Evolutionary conservation across 2,329 filamentous ascomycete species (phyloP), one percentile per base, ranked within the genome.

Genomic region (Fusarium duplospermum): DNA sequence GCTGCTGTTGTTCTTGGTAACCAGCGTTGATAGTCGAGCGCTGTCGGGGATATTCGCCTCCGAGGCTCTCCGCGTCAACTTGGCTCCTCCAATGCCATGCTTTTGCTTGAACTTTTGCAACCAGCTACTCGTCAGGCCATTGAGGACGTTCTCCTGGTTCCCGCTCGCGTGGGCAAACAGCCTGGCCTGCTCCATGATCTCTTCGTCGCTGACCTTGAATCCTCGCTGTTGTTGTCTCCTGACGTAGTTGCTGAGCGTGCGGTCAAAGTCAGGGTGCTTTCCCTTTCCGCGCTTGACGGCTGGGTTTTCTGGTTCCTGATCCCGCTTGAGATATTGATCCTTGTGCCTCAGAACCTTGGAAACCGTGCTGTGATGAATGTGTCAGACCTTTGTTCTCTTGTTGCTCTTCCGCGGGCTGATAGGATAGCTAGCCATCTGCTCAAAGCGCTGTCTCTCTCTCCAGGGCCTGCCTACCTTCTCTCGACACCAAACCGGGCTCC

Each of bases 31-130:
- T 72, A 89, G 84, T 64, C 89, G 88, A 27, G 88, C 89, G 67
- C 88, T 90, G 77, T 94, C 92, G 0, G 91, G 89, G 63, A 95
- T 93, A 80, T 94, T 95, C 40, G 91, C 89, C 80, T 92, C 90
- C 4, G 90, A 92, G 8, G 89, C 89, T 64, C 90, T 84, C 52
- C 90, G 85, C 71, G 86, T 85, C 40, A 90, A 78, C 69, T 85
- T 87, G 18, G 83, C 86, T 18, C 84, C 84, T 18, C 83, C 85
- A 64, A 90, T 84, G 33, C 84, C 91, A 81, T 97, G 93, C 84
- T 96, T 98, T 80, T 94, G 91, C 86, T 98, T 98, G 87, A 98
- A 98, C 81, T 96, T 97, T 79, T 98, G 94, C 36, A 98, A 88
- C 95, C 96, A 98, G 75, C 88, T 91, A 33, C 90, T 86, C 75